These are phyloP conservation scores for Narthecium ossifragum DNA, from an alignment of 106 monocot genomes.

Conservation along the genomic window DNA sequence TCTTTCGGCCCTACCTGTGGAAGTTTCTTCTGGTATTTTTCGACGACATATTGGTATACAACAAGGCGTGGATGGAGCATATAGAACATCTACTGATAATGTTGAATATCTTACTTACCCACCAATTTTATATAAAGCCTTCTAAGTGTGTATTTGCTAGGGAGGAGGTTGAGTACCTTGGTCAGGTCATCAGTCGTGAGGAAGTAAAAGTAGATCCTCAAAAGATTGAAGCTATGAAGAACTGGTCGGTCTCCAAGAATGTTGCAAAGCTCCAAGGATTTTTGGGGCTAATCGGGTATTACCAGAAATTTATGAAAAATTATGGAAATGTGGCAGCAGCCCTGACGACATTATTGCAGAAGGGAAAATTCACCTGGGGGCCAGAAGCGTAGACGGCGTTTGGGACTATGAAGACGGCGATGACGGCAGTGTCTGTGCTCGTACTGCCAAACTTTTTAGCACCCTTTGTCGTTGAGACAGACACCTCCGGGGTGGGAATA, in stretches of 20 bases:
- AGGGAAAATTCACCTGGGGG: not conserved
- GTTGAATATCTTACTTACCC: too few species aligned
- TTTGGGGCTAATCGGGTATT: constrained; percentile 1
- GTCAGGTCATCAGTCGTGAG: too few species aligned
- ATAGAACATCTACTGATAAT: too few species aligned
- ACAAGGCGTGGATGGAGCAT: too few species aligned
- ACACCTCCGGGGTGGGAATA: too few species aligned
- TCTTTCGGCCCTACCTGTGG: too few species aligned
- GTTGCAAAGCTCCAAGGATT: not conserved
- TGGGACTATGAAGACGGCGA: not conserved
- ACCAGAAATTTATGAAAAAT: not conserved
- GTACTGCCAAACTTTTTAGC: not conserved
- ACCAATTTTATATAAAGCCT: too few species aligned
- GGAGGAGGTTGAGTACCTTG: too few species aligned
- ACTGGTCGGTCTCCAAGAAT: not conserved
- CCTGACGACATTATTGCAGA: not conserved
- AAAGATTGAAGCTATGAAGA: not conserved
- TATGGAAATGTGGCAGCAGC: not conserved
- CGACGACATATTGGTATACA: too few species aligned
- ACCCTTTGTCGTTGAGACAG: not conserved
- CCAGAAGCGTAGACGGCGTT: not conserved
- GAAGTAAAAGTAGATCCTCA: too few species aligned
- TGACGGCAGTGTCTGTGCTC: not conserved
- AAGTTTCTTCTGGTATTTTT: too few species aligned
- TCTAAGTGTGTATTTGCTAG: too few species aligned